A percentile compares a stretch with the other conserved stretches of the same genome.
phyloP scores from a whole-genome alignment of 192 early-diverging fungal species.

The Spizellomyces sp. region DNA sequence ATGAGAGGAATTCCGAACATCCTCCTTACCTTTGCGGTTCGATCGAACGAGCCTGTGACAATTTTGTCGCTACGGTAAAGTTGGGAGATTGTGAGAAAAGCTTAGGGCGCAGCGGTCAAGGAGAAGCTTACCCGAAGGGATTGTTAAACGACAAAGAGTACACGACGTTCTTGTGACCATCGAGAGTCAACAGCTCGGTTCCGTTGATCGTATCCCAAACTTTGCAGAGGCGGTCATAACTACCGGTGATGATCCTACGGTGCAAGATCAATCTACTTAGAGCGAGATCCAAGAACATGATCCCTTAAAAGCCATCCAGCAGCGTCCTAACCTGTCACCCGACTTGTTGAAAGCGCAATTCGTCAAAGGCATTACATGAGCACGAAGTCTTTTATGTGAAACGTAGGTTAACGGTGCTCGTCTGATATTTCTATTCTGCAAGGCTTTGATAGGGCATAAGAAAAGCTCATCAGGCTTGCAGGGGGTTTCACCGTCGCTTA shows the following conservation, averaged over 20 bases:
- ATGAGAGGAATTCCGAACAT: no score
- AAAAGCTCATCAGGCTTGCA: no score
- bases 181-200: slow-evolving; percentile 40
- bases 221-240: slow-evolving; percentile 56
- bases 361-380: slow-evolving; percentile 55
- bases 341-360: slow-evolving; percentile 56
- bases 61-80: slow-evolving; percentile 46
- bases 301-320: no score
- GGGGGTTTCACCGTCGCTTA: not conserved
- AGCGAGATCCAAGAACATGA: not conserved
- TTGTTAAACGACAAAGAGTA: slow-evolving; percentile 53
- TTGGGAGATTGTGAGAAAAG: not conserved
- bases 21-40: slow-evolving; percentile 47
- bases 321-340: slow-evolving; percentile 35
- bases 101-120: no score
- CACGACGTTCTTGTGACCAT: slow-evolving; percentile 58
- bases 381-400: slow-evolving; percentile 35
- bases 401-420: no score
- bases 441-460: no score
- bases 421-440: no score
- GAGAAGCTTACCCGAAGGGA: slow-evolving; percentile 44
- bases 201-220: slow-evolving; percentile 47
- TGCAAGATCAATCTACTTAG: no score
- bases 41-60: slow-evolving; percentile 56
- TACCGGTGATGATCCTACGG: slow-evolving; percentile 43